Evolutionary conservation across 495 filamentous ascomycete species (phyloP), one percentile per base, ranked within the genome.

Genomic region (Elaphomyces granulatus): DNA sequence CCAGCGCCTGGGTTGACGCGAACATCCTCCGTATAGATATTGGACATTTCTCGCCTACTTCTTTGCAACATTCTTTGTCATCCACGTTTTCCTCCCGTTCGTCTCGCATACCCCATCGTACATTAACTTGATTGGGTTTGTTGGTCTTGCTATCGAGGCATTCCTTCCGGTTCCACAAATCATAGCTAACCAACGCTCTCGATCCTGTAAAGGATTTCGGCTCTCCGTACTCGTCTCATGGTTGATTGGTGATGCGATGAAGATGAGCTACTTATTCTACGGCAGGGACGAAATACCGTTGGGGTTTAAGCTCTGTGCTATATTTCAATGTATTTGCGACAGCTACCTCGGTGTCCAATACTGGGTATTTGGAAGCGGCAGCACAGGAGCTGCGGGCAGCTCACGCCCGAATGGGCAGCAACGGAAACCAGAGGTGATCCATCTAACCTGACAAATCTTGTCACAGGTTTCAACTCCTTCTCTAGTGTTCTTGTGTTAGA

Each of bases 231-330:
- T 95, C 17, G 78, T 69, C 3, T 85, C 81, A 34, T 98, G 90
- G 90, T 61, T 98, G 44, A 56, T 84, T 9, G 90, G 90, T 46
- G 90, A 98, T 61, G 64, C 74, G 23, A 92, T 94, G 81, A 98
- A 98, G 68, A 82, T 94, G 75, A 79, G 79, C 34, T 98, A 83
- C 66, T 95, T 96, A 62, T 87, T 85, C 55, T 75, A 70, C 23
- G 78, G 81, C 9, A 64, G 66, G 19, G 73, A 78, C 37, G 48
- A 53, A 32, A 84, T 98, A 34, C 84, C 87, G 0, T 74, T 74
- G 70, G 76, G 85, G 1, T 98, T 98, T 66, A 92, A 92, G 60
- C 45, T 87, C 35, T 95, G 90, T 50, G 90, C 83, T 43, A 72
- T 92, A 26, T 90, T 96, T 59, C 90, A 98, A 64, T 85, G 83